Percentiles rank a stretch among this genome's conserved stretches.
Evolutionary conservation across 257 asterid species (phyloP).

Genomic region (Apocynum venetum): DNA sequence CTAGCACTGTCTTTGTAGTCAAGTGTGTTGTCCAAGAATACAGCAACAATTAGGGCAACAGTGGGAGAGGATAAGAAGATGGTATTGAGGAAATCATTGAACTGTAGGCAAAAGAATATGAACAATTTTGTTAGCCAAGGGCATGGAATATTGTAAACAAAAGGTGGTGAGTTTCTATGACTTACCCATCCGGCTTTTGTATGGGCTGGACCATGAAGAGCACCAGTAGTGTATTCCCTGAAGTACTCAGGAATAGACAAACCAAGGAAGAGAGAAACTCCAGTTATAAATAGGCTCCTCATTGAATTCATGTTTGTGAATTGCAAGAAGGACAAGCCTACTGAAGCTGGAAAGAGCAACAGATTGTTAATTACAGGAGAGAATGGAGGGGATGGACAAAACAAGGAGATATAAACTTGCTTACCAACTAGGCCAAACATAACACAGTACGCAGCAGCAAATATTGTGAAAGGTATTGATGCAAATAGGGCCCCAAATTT

Average conservation of each 20-base stretch:
- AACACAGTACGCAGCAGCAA: slow-evolving; percentile 86
- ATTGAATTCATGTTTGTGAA: slow-evolving; percentile 97
- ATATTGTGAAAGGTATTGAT: slow-evolving; percentile 90
- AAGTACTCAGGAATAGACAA: slow-evolving; percentile 93
- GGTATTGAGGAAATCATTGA: slow-evolving; percentile 90
- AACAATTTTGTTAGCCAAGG: background rate
- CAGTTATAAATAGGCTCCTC: slow-evolving; percentile 86
- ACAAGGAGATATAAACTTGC: slow-evolving; percentile 12
- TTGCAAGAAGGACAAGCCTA: slow-evolving; percentile 87
- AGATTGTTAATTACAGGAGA: background rate
- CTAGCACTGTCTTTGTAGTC: slow-evolving; percentile 82
- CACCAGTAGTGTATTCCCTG: slow-evolving; percentile 70
- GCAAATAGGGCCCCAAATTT: slow-evolving; percentile 96
- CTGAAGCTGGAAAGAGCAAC: slow-evolving; percentile 59
- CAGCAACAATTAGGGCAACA: slow-evolving; percentile 70
- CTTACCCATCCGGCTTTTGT: slow-evolving; percentile 96
- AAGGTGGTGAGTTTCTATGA: background rate
- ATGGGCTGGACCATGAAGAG: slow-evolving; percentile 86
- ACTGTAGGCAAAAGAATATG: slow-evolving; percentile 42
- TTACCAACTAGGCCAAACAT: slow-evolving; percentile 90
- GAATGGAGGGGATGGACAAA: background rate
- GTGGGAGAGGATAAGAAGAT: slow-evolving; percentile 79
- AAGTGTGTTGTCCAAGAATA: slow-evolving; percentile 90
- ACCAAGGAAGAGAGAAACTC: slow-evolving; percentile 88
- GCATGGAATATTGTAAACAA: background rate